Percentiles rank a stretch among this genome's conserved stretches.
Conservation (phyloP, 2,329 filamentous ascomycete species). For the Colletotrichum sp. region DNA sequence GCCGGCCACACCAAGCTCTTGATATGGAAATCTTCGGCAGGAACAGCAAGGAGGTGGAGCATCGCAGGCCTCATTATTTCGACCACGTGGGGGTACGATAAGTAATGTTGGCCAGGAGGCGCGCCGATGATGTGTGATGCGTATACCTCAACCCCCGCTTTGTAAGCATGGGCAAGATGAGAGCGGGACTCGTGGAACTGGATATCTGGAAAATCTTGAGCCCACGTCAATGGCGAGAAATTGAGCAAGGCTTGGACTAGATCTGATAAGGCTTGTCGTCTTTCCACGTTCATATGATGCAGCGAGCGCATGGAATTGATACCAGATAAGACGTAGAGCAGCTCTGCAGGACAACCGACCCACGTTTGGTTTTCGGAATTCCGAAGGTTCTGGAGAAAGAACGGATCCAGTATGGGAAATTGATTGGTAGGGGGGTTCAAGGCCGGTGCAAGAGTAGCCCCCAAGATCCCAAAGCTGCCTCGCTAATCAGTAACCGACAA, state of each 20-base stretch:
- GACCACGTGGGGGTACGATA: neutral
- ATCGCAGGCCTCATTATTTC: neutral
- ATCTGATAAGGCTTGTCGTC: neutral
- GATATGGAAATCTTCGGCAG: slow-evolving; percentile 4
- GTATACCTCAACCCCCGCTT: slow-evolving; percentile 5
- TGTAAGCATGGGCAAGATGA: slow-evolving; percentile 12
- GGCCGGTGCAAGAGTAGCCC: slow-evolving; percentile 2
- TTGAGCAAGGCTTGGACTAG: neutral
- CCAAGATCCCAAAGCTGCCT: neutral
- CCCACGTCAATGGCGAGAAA: slow-evolving; percentile 1
- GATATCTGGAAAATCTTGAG: neutral
- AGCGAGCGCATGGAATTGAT: neutral
- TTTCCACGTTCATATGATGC: neutral
- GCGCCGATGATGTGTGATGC: neutral
- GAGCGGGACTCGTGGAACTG: neutral
- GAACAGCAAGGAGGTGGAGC: neutral
- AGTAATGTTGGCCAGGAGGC: neutral
- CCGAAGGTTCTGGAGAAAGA: neutral
- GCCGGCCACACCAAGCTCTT: slow-evolving; percentile 15
- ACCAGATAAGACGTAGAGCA: neutral
- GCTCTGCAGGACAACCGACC: slow-evolving; percentile 14
- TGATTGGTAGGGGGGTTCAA: neutral
- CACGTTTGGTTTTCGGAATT: slow-evolving; percentile 10
- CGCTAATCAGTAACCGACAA: neutral
- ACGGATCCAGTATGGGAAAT: neutral